Percentiles rank a stretch among this genome's conserved stretches.
Conservation (phyloP, 2,329 filamentous ascomycete species). For the Ilyonectria mors-panacis region DNA sequence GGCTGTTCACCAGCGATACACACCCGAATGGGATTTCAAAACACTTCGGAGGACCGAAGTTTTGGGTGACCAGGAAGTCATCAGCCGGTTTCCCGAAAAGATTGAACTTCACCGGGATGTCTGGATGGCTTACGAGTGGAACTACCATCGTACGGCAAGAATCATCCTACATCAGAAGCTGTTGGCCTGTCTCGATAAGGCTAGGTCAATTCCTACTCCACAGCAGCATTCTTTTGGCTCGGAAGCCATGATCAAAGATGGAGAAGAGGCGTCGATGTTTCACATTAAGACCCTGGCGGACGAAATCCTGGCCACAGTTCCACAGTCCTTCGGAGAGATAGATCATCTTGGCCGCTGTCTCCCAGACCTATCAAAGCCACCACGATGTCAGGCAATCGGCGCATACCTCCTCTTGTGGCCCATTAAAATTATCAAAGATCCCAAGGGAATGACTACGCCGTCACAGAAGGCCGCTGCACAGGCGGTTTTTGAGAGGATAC, state of each 20-base stretch:
- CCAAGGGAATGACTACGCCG: conserved; percentile 36
- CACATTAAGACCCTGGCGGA: conserved; percentile 51
- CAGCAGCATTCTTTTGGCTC: background rate
- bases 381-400: conserved; percentile 52
- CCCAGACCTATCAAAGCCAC: conserved; percentile 22
- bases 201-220: background rate
- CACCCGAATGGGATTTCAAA: conserved; percentile 53
- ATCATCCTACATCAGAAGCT: conserved; percentile 56
- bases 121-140: conserved; percentile 60
- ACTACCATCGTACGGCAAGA: conserved; percentile 56
- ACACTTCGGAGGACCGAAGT: conserved; percentile 42
- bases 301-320: conserved; percentile 55
- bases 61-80: background rate
- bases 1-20: conserved; percentile 50
- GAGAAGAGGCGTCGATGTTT: conserved; percentile 31
- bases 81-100: conserved; percentile 37
- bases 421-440: conserved; percentile 53
- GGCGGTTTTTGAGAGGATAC: conserved; percentile 54
- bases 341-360: conserved; percentile 42
- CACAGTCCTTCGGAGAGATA: conserved; percentile 56
- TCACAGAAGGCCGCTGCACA: conserved; percentile 49
- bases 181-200: conserved; percentile 47
- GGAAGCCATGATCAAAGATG: background rate
- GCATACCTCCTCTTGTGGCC: conserved; percentile 58
- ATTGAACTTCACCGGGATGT: conserved; percentile 56